These are phyloP conservation scores for Coemansia aciculifera DNA, from an alignment of 192 early-diverging fungal species.

Conservation along the genomic window DNA sequence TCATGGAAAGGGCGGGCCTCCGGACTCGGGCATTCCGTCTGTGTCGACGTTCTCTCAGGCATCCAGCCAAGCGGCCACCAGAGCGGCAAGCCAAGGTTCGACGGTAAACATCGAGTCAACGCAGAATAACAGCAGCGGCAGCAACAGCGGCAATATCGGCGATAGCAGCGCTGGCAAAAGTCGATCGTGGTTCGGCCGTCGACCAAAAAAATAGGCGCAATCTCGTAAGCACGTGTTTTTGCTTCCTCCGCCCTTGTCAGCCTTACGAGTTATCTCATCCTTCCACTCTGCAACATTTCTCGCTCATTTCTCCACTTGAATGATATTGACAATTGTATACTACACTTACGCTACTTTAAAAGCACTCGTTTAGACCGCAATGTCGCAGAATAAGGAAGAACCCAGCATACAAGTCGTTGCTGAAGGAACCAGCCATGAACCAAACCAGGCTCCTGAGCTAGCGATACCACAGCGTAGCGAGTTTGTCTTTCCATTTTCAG, in stretches of 20 bases:
- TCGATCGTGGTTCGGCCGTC: slow-evolving; percentile 48
- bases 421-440: neutral
- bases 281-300: neutral
- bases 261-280: neutral
- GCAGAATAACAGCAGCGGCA: neutral
- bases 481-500: slow-evolving; percentile 65
- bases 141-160: neutral
- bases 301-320: neutral
- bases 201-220: slow-evolving; percentile 31
- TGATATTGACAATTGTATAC: neutral
- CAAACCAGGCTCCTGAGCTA: neutral
- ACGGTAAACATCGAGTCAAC: neutral
- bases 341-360: neutral
- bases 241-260: neutral
- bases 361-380: neutral
- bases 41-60: slow-evolving; percentile 2
- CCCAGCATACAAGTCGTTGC: slow-evolving; percentile 19
- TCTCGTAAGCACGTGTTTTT: neutral
- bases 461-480: slow-evolving; percentile 4
- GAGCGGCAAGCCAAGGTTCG: neutral
- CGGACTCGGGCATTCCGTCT: neutral
- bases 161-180: slow-evolving; percentile 20
- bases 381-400: neutral
- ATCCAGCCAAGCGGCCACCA: neutral
- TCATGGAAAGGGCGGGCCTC: neutral